Percentiles rank a stretch among this genome's conserved stretches.
These are phyloP conservation scores for Trichophyton verrucosum DNA, from an alignment of 2,329 filamentous ascomycete species.

Conservation along the genomic window DNA sequence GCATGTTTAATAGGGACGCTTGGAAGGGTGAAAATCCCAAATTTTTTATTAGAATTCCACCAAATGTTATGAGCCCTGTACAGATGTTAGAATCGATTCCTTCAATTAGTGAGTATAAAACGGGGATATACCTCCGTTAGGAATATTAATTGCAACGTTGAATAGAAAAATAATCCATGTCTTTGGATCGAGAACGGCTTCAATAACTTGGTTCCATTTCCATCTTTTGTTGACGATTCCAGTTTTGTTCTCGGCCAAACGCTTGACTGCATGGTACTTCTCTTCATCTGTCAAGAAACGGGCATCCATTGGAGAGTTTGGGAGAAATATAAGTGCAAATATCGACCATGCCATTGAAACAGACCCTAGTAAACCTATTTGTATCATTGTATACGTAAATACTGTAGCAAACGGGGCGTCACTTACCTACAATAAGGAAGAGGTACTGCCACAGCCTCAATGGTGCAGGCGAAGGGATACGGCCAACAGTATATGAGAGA, in stretches of 20 bases:
- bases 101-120: not conserved
- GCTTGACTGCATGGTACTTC: slow-evolving; percentile 37
- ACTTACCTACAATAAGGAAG: slow-evolving; percentile 41
- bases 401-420: too few species aligned
- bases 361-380: slow-evolving; percentile 12
- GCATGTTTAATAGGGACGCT: slow-evolving; percentile 28
- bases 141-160: slow-evolving; percentile 25
- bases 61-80: slow-evolving; percentile 26
- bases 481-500: slow-evolving; percentile 41
- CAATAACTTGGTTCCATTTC: slow-evolving; percentile 21
- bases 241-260: slow-evolving; percentile 28
- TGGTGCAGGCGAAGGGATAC: slow-evolving; percentile 31
- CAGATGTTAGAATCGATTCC: not conserved
- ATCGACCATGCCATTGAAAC: slow-evolving; percentile 41
- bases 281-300: slow-evolving; percentile 47
- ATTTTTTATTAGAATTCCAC: slow-evolving; percentile 41
- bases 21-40: slow-evolving; percentile 55
- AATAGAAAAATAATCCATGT: slow-evolving; percentile 27
- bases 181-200: slow-evolving; percentile 26
- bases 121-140: slow-evolving; percentile 26
- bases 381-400: not conserved
- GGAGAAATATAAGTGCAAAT: slow-evolving; percentile 43
- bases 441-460: slow-evolving; percentile 46
- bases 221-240: slow-evolving; percentile 24
- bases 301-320: slow-evolving; percentile 42